phyloP scores from a whole-genome alignment of 139 green algal genomes.

The Diplosphaera chodatii region DNA sequence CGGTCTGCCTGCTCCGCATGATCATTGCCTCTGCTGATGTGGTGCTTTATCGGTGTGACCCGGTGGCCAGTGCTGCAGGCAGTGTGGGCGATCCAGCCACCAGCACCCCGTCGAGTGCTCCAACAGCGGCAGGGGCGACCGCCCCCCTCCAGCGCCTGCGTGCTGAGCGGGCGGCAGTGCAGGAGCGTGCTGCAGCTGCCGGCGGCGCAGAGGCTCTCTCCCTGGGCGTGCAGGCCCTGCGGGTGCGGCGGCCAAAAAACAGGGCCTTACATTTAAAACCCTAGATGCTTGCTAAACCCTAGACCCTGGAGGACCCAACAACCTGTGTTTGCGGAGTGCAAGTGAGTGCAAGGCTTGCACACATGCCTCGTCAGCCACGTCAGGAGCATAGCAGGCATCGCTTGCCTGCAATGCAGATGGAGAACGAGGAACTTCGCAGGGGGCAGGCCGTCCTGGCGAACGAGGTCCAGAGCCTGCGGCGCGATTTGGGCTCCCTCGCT shows the following conservation, averaged over 20 bases:
- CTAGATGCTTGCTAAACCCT: too few relatives aligned
- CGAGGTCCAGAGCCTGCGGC: not conserved
- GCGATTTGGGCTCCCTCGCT: not conserved
- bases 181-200: not conserved
- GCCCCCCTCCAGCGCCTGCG: not conserved
- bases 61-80: too few relatives aligned
- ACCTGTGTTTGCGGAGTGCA: too few relatives aligned
- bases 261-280: too few relatives aligned
- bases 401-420: not conserved
- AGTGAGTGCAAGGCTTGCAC: too few relatives aligned
- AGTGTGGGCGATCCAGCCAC: too few relatives aligned
- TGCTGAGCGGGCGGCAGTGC: not conserved
- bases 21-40: too few relatives aligned
- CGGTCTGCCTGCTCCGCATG: too few relatives aligned
- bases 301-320: too few relatives aligned
- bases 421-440: not conserved
- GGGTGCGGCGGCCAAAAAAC: not conserved
- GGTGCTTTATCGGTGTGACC: too few relatives aligned
- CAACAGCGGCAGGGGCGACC: not conserved
- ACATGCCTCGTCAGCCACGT: too few relatives aligned
- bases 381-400: not conserved
- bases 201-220: not conserved
- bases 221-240: not conserved
- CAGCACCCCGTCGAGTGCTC: too few relatives aligned
- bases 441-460: not conserved